Evolutionary conservation across 1,284 basidiomycete species (phyloP), one percentile per base, ranked within the genome.

Genomic region (Ceratobasidium sp.): DNA sequence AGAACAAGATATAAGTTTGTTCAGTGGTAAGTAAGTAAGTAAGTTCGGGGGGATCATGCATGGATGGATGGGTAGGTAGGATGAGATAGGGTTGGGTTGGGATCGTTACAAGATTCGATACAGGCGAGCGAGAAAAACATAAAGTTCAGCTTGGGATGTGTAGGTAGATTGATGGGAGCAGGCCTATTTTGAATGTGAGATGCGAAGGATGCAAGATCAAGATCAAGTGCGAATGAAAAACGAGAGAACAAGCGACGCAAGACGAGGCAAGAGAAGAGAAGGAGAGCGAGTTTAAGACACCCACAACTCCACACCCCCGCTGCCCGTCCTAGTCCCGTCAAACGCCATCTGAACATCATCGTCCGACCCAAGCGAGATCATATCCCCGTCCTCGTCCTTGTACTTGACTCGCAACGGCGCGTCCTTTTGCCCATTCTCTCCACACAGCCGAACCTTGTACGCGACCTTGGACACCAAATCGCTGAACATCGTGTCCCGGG

Each of bases 311-410:
- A 72, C 69, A n/a, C 69, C 69, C 6, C 69, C 69, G 45, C 69
- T 72, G 36, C 17, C 31, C 31, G 69, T 72, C 57, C 69, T 60
- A 1, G 69, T 72, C 9, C 69, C 69, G 47, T 95, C 94, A 78
- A 96, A 95, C 59, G 95, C 94, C 89, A 96, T 94, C 77, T 93
- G 91, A 24, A 96, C 91, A 81, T 96, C 95, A 81, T 96, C 95
- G 62, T 93, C 95, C 64, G 93, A 94, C 36, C 91, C 91, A 76
- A 96, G 87, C 48, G 90, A 91, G 62, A 97, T 89, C 86, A 93
- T 86, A 81, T 96, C 95, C n/a, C 93, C 94, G 79, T 96, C 94
- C 81, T 96, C 95, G 82, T 97, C 95, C 81, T 87, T 90, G 83
- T 96, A 97, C 82, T 94, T 95, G 78, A 97, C 90, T 66, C 93